Evolutionary conservation across 768 basidiomycete species (phyloP).

Genomic region (Serendipita sp.): DNA sequence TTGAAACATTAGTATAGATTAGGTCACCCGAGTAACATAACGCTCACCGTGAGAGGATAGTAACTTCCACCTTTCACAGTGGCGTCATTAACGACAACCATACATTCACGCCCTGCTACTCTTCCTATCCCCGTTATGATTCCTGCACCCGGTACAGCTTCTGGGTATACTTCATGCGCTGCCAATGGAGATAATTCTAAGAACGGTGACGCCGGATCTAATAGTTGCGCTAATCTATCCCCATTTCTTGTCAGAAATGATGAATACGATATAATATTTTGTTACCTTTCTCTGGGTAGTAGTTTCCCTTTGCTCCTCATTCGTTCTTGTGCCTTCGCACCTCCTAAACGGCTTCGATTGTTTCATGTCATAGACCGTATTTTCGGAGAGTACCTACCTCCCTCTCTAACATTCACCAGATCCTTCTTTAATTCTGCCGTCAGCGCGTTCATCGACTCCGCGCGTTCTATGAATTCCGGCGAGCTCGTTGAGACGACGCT

Average conservation of each 20-base stretch:
- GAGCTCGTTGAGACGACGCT: constrained; percentile 47
- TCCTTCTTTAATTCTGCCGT: constrained; percentile 49
- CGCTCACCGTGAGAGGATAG: constrained; percentile 61
- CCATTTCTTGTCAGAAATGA: constrained; percentile 6
- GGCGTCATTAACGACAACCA: constrained; percentile 87
- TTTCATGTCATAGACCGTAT: not conserved
- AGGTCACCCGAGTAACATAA: not conserved
- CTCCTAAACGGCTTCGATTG: constrained; percentile 26
- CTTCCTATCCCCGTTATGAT: constrained; percentile 77
- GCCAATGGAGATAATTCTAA: constrained; percentile 77
- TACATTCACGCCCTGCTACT: constrained; percentile 67
- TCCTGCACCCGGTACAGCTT: constrained; percentile 67
- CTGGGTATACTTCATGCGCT: constrained; percentile 70
- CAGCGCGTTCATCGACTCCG: constrained; percentile 47
- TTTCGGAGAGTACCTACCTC: constrained; percentile 17
- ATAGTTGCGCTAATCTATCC: constrained; percentile 48
- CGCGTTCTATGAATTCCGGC: constrained; percentile 53
- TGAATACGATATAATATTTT: constrained; percentile 7
- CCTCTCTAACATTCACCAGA: constrained; percentile 41
- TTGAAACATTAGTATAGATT: not conserved
- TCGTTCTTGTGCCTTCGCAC: constrained; percentile 53
- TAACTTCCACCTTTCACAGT: constrained; percentile 90
- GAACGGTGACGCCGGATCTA: constrained; percentile 82
- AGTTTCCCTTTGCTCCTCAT: constrained; percentile 69
- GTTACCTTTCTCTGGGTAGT: constrained; percentile 68